Conservation (phyloP, 2,329 filamentous ascomycete genomes). For the Neodidymelliopsis sp. region DNA sequence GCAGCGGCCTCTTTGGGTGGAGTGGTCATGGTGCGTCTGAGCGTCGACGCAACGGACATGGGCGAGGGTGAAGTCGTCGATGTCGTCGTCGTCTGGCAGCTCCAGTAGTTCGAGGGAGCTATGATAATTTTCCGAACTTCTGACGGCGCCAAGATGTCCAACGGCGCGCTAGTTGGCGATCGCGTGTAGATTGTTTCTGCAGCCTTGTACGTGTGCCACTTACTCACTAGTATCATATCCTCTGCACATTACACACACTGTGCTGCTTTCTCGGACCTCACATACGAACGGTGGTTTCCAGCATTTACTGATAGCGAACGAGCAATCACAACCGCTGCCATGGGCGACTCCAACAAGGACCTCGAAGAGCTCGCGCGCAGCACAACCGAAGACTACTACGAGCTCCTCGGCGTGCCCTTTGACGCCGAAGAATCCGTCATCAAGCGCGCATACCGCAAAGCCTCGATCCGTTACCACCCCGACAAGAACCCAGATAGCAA, state of each 20-base stretch:
- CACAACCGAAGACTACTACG: constrained; percentile 72
- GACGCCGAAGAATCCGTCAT: constrained; percentile 75
- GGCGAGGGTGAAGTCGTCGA: constrained; percentile 4
- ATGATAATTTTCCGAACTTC: constrained; percentile 1
- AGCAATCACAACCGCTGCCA: constrained; percentile 22
- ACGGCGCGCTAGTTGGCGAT: constrained; percentile 26
- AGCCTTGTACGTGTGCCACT: constrained; percentile 14
- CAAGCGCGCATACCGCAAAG: constrained; percentile 82
- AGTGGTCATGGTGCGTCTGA: constrained; percentile 37
- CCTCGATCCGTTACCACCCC: constrained; percentile 89
- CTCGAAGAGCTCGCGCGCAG: constrained; percentile 53
- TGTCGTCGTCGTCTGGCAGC: no score
- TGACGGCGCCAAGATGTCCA: constrained; percentile 13
- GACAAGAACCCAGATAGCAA: constrained; percentile 76
- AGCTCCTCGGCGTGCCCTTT: constrained; percentile 72
- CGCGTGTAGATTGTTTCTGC: constrained; percentile 23
- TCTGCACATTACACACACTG: neutral
- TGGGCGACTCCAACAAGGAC: constrained; percentile 50
- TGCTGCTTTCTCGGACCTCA: no score
- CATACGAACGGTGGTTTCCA: no score
- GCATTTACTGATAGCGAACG: no score
- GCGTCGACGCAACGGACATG: constrained; percentile 31
- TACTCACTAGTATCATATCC: neutral
- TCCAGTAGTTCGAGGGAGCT: constrained; percentile 5
- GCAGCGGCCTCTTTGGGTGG: constrained; percentile 28